Conservation (phyloP, 306 rosid genomes). For the Vicia faba region DNA sequence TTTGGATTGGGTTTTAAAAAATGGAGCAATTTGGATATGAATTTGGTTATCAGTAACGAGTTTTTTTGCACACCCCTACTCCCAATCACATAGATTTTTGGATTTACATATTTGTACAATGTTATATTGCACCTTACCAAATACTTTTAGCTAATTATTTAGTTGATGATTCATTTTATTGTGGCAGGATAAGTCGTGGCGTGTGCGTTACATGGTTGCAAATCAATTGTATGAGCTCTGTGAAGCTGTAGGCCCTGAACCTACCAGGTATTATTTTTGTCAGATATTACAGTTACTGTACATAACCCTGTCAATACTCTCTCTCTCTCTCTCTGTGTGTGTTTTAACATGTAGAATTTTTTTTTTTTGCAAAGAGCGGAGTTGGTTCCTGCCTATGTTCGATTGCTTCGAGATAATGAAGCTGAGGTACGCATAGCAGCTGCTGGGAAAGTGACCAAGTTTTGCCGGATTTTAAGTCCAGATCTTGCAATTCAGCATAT, state of each 20-base stretch:
- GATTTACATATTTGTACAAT: constrained; percentile 1
- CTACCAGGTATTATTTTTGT: constrained; percentile 69
- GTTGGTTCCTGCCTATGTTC: constrained; percentile 95
- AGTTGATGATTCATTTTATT: constrained; percentile 21
- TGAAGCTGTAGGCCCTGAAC: constrained; percentile 98
- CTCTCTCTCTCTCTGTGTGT: constrained; percentile 14
- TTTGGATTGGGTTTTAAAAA: no score
- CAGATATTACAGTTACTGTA: constrained; percentile 8
- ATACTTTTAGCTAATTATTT: background rate
- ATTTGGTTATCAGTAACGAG: no score
- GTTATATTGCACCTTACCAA: constrained; percentile 9
- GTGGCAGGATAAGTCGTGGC: constrained; percentile 94
- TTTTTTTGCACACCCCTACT: no score
- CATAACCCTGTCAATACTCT: background rate
- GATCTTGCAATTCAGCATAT: constrained; percentile 90
- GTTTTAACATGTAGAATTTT: constrained; percentile 31
- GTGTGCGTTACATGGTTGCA: constrained; percentile 99
- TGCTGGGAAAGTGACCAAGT: constrained; percentile 96
- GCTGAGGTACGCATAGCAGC: constrained; percentile 99
- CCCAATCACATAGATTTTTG: background rate
- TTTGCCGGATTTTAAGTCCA: constrained; percentile 87
- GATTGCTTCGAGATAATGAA: constrained; percentile 94
- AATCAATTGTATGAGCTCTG: constrained; percentile 93
- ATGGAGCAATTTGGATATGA: no score
- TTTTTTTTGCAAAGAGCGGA: constrained; percentile 59